Percentiles rank a stretch among this genome's conserved stretches.
Conservation (phyloP, 192 early-diverging fungal species). For the Backusella luteola region DNA sequence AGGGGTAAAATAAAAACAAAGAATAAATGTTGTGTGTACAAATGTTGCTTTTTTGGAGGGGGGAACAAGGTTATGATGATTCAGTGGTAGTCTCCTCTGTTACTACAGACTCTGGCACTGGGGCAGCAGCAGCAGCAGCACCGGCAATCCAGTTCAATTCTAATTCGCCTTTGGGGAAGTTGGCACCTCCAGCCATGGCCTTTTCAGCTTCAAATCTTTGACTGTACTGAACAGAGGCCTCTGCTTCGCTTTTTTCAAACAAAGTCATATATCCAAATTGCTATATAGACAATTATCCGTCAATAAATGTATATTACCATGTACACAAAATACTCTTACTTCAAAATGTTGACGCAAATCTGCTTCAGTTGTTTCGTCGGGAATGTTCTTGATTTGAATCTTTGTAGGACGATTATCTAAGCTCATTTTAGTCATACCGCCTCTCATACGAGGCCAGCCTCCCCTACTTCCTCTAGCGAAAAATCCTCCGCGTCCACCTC, state of each 20-base stretch:
- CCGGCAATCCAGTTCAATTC: constrained; percentile 9
- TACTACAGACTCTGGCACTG: neutral
- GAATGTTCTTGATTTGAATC: constrained; percentile 58
- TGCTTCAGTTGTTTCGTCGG: constrained; percentile 32
- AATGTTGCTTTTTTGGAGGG: neutral
- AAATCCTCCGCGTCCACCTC: constrained; percentile 46
- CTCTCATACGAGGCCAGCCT: constrained; percentile 29
- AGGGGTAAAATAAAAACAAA: constrained; percentile 23
- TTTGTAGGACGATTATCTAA: constrained; percentile 76
- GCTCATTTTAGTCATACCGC: constrained; percentile 40
- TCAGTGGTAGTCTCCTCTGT: neutral
- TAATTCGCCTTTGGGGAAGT: constrained; percentile 18
- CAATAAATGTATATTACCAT: neutral
- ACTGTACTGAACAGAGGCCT: constrained; percentile 16
- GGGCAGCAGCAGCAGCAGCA: neutral
- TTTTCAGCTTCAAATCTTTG: constrained; percentile 36
- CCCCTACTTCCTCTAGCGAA: constrained; percentile 49
- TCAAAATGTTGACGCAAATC: constrained; percentile 63
- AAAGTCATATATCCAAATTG: constrained; percentile 22
- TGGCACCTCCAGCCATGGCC: constrained; percentile 27
- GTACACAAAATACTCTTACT: constrained; percentile 36
- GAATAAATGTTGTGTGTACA: constrained; percentile 3
- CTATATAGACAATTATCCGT: neutral
- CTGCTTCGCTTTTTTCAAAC: constrained; percentile 9
- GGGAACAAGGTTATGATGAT: neutral